Percentiles rank a stretch among this genome's conserved stretches.
Evolutionary conservation across 495 filamentous ascomycete species (phyloP).

Genomic region (Polyplosphaeria fusca): DNA sequence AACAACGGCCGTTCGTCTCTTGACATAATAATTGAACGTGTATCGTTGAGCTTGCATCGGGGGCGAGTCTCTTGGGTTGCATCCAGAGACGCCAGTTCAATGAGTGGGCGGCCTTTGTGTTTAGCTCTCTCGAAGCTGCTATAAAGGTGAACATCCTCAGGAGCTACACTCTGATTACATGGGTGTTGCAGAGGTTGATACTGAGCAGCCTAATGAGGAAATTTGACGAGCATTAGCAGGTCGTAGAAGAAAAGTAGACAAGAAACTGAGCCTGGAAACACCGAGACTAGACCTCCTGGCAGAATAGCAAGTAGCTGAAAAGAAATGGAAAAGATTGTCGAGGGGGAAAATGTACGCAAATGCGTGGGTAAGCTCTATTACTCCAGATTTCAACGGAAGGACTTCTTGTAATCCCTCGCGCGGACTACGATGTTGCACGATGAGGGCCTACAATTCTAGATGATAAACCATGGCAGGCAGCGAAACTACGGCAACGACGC

Average conservation of each 20-base stretch:
- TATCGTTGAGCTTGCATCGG: conserved; percentile 38
- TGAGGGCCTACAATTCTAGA: too few relatives aligned
- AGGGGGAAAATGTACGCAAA: conserved; percentile 17
- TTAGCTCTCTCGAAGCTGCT: conserved; percentile 24
- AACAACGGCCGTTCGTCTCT: too few relatives aligned
- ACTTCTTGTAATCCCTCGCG: too few relatives aligned
- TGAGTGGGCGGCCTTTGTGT: conserved; percentile 31
- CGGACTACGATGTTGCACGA: too few relatives aligned
- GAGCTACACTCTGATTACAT: conserved; percentile 15
- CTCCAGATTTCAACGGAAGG: too few relatives aligned
- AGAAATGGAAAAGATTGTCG: conserved; percentile 13
- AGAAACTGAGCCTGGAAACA: conserved; percentile 17
- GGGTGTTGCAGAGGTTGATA: conserved; percentile 21
- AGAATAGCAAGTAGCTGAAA: conserved; percentile 25
- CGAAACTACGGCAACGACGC: conserved; percentile 32
- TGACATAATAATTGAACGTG: too few relatives aligned
- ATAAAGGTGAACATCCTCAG: conserved; percentile 15
- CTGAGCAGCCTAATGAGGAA: conserved; percentile 10
- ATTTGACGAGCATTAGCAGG: conserved; percentile 15
- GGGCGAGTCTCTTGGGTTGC: conserved; percentile 37
- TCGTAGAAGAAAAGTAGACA: conserved; percentile 26
- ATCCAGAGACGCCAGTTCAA: conserved; percentile 7
- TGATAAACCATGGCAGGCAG: too few relatives aligned
- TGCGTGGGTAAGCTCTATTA: conserved; percentile 18
- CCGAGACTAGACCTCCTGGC: conserved; percentile 29